These are phyloP conservation scores for Huntiella abstrusa DNA, from an alignment of 2,329 filamentous ascomycete genomes.

Conservation along the genomic window DNA sequence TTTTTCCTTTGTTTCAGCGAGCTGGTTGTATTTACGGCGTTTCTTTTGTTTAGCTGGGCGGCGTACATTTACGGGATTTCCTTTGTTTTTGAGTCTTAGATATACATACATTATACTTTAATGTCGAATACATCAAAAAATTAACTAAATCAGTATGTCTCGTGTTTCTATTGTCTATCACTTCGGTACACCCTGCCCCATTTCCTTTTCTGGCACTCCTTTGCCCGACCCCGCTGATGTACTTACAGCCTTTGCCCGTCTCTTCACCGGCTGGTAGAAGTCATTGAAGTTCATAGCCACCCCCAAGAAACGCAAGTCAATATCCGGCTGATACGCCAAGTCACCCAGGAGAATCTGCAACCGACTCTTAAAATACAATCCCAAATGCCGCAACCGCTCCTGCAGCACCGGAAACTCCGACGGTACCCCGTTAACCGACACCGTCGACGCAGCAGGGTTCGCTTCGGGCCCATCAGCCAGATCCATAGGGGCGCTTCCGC, in stretches of 20 bases:
- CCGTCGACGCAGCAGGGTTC: conserved; percentile 11
- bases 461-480: conserved; percentile 14
- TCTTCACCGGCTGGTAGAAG: conserved; percentile 63
- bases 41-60: too few species aligned
- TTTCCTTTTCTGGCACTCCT: not conserved
- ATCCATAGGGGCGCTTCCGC: conserved; percentile 53
- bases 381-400: conserved; percentile 52
- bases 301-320: conserved; percentile 86
- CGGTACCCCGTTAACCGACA: conserved; percentile 30
- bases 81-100: too few species aligned
- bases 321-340: conserved; percentile 78
- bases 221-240: not conserved
- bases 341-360: conserved; percentile 76
- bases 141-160: not conserved
- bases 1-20: too few species aligned
- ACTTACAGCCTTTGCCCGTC: conserved; percentile 29
- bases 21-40: too few species aligned
- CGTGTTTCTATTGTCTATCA: not conserved
- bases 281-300: conserved; percentile 99
- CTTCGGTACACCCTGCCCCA: not conserved
- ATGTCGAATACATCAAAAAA: too few species aligned
- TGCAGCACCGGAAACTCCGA: conserved; percentile 56
- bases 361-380: conserved; percentile 55
- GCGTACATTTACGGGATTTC: too few species aligned
- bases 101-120: too few species aligned